Conservation (phyloP, 1,139 yeast genomes). For the Lodderomyces metapsilosis region DNA sequence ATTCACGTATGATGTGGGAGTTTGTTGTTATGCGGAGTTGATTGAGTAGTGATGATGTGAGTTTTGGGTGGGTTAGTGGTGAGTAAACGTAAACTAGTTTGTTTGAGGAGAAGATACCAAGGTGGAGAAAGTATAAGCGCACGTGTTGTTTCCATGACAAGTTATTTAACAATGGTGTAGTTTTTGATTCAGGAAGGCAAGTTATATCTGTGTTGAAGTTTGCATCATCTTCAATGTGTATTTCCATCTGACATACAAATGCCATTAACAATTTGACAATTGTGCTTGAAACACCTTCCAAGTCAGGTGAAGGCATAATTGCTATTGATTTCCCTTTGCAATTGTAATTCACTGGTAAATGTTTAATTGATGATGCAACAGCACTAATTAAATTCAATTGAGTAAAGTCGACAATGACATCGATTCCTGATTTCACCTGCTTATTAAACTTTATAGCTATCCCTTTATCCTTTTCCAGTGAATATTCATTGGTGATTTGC, state of each 20-base stretch:
- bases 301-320: slow-evolving; percentile 25
- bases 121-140: neutral
- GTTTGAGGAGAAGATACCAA: slow-evolving; percentile 6
- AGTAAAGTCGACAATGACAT: slow-evolving; percentile 40
- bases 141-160: slow-evolving; percentile 3
- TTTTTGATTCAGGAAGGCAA: slow-evolving; percentile 8
- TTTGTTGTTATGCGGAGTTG: slow-evolving; percentile 46
- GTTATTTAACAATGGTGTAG: slow-evolving; percentile 1
- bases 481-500: slow-evolving; percentile 27
- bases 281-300: slow-evolving; percentile 25
- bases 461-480: slow-evolving; percentile 38
- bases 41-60: slow-evolving; percentile 36
- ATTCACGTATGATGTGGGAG: slow-evolving; percentile 53
- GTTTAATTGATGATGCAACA: slow-evolving; percentile 60
- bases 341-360: slow-evolving; percentile 50
- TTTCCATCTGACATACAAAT: slow-evolving; percentile 19
- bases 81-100: slow-evolving; percentile 11
- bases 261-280: slow-evolving; percentile 31
- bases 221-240: slow-evolving; percentile 6
- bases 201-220: slow-evolving; percentile 6
- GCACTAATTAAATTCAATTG: slow-evolving; percentile 65
- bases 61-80: neutral
- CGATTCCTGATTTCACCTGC: slow-evolving; percentile 14
- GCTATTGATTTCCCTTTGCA: slow-evolving; percentile 40
- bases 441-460: slow-evolving; percentile 27